These are phyloP conservation scores for Podospora pseudocomata DNA, from an alignment of 495 filamentous ascomycete species.

Conservation along the genomic window DNA sequence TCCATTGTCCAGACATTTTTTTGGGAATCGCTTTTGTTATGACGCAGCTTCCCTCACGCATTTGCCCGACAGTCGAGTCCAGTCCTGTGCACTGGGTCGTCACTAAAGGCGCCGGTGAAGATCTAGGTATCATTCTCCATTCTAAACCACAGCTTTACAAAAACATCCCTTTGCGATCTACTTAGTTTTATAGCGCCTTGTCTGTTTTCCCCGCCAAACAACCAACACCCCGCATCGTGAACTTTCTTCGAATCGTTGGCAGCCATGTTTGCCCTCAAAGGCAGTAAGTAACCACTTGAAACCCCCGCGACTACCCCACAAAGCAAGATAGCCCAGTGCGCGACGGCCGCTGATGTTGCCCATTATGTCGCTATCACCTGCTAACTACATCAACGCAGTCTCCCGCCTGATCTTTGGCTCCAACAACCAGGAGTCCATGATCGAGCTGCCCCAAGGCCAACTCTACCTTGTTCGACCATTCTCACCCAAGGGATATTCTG, in stretches of 20 bases:
- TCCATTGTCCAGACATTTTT: slow-evolving; percentile 5
- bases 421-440: slow-evolving; percentile 84
- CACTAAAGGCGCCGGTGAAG: not conserved
- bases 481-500: slow-evolving; percentile 94
- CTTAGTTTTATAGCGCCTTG: not conserved
- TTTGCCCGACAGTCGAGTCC: not conserved
- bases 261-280: slow-evolving; percentile 37
- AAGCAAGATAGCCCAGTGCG: not conserved
- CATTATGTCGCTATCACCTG: not conserved
- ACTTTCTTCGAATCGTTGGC: not conserved
- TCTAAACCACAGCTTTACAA: not conserved
- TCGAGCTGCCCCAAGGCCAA: slow-evolving; percentile 91
- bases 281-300: slow-evolving; percentile 25
- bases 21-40: not conserved
- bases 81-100: not conserved
- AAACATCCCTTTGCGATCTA: not conserved
- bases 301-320: not conserved
- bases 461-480: slow-evolving; percentile 94
- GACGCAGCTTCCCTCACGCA: slow-evolving; percentile 1
- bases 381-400: slow-evolving; percentile 49
- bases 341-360: not conserved
- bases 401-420: slow-evolving; percentile 91
- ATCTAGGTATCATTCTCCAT: not conserved
- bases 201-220: not conserved
- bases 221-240: not conserved